Percentiles rank a stretch among this genome's conserved stretches.
Evolutionary conservation across 768 basidiomycete genomes (phyloP).

Genomic region (Tylopilus rubrobrunneus): DNA sequence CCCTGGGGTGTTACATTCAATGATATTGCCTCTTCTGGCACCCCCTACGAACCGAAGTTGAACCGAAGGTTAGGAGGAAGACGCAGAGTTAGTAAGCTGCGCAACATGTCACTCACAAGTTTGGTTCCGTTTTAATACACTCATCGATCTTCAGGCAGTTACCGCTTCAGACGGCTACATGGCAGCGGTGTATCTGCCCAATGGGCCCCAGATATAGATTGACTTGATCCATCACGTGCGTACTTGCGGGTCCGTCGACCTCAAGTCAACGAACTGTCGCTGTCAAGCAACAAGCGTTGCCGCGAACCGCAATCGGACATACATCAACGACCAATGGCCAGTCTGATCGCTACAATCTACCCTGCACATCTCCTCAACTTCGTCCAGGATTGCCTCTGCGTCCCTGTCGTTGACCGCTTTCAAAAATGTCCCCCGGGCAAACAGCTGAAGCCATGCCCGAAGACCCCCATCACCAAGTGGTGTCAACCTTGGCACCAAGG

Average conservation of each 20-base stretch:
- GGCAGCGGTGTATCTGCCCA: not conserved
- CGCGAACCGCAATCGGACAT: constrained; percentile 62
- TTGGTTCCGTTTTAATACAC: constrained; percentile 1
- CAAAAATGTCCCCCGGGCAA: constrained; percentile 60
- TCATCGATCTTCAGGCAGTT: not conserved
- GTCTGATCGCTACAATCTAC: constrained; percentile 55
- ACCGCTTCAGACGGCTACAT: not conserved
- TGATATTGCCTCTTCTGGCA: not conserved
- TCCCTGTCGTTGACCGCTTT: constrained; percentile 47
- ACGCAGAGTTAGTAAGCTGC: not conserved
- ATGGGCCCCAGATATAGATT: not conserved
- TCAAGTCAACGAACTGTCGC: constrained; percentile 9
- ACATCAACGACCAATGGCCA: constrained; percentile 70
- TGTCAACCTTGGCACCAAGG: constrained; percentile 53
- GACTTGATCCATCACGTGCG: not conserved
- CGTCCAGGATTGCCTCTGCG: constrained; percentile 55
- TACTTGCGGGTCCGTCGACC: not conserved
- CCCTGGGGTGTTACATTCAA: constrained; percentile 3
- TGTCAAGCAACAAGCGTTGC: constrained; percentile 39
- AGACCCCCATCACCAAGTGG: constrained; percentile 47
- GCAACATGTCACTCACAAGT: constrained; percentile 2
- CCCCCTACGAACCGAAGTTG: not conserved
- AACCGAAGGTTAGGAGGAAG: not conserved
- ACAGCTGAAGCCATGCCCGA: constrained; percentile 65
- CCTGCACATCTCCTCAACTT: constrained; percentile 53